These are phyloP conservation scores for Fraxinus cuspidata DNA, from an alignment of 257 asterid species.

Conservation along the genomic window DNA sequence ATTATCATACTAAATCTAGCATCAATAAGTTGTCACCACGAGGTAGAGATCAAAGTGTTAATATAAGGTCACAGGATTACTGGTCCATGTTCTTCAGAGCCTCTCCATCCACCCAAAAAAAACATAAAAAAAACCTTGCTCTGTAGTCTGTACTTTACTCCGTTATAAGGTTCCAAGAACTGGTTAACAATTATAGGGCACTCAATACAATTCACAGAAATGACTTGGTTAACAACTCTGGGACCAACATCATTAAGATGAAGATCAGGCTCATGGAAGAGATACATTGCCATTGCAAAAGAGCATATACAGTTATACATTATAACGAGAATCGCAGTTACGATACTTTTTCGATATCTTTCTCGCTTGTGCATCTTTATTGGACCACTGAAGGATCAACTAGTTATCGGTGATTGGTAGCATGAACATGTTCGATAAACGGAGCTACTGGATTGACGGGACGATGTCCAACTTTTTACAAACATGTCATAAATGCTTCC, in stretches of 20 bases:
- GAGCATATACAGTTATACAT: conserved; percentile 30
- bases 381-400: no score
- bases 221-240: conserved; percentile 8
- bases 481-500: conserved; percentile 22
- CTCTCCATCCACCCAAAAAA: conserved; percentile 12
- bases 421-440: background rate
- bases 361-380: no score
- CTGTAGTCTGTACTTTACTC: background rate
- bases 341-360: no score
- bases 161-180: conserved; percentile 33
- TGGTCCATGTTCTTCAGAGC: conserved; percentile 35
- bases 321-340: background rate
- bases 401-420: background rate
- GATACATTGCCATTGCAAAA: conserved; percentile 22
- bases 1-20: background rate
- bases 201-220: conserved; percentile 22
- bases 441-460: background rate
- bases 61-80: conserved; percentile 14
- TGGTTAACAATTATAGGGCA: conserved; percentile 33
- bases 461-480: background rate
- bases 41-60: conserved; percentile 14
- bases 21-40: background rate
- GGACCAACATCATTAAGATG: conserved; percentile 6
- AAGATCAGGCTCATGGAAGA: conserved; percentile 15
- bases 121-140: background rate